phyloP scores from a whole-genome alignment of 768 basidiomycete genomes.

The Cystobasidium onofrii region DNA sequence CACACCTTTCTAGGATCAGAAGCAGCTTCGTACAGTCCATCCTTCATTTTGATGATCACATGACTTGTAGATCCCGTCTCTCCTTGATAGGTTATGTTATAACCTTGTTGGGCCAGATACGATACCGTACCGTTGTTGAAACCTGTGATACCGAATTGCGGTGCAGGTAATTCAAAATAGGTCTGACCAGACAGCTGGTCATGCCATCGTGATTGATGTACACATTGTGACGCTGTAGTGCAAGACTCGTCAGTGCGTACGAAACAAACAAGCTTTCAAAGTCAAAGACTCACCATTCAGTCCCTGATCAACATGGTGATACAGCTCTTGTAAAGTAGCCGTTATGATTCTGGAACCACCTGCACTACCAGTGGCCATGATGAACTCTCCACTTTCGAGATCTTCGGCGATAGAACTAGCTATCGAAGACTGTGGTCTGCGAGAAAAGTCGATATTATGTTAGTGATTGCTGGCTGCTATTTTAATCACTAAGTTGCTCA shows the following conservation, averaged over 20 bases:
- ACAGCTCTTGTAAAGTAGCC: slow-evolving; percentile 46
- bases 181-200: slow-evolving; percentile 42
- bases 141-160: slow-evolving; percentile 35
- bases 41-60: slow-evolving; percentile 37
- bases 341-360: slow-evolving; percentile 45
- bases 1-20: slow-evolving; percentile 39
- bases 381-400: slow-evolving; percentile 44
- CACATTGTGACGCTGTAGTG: slow-evolving; percentile 5
- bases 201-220: slow-evolving; percentile 41
- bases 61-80: slow-evolving; percentile 39
- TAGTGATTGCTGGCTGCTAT: slow-evolving; percentile 25
- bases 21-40: slow-evolving; percentile 39
- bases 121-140: slow-evolving; percentile 41
- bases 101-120: slow-evolving; percentile 35
- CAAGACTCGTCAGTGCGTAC: neutral
- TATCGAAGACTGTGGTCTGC: slow-evolving; percentile 37
- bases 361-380: slow-evolving; percentile 48
- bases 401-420: slow-evolving; percentile 48
- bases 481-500: slow-evolving; percentile 45
- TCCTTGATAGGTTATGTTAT: slow-evolving; percentile 41
- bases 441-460: neutral
- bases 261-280: too few relatives aligned
- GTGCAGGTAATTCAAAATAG: slow-evolving; percentile 36
- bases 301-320: slow-evolving; percentile 47
- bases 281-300: slow-evolving; percentile 34